Conservation (phyloP, 2,329 filamentous ascomycete genomes). For the Diaporthe sp. region DNA sequence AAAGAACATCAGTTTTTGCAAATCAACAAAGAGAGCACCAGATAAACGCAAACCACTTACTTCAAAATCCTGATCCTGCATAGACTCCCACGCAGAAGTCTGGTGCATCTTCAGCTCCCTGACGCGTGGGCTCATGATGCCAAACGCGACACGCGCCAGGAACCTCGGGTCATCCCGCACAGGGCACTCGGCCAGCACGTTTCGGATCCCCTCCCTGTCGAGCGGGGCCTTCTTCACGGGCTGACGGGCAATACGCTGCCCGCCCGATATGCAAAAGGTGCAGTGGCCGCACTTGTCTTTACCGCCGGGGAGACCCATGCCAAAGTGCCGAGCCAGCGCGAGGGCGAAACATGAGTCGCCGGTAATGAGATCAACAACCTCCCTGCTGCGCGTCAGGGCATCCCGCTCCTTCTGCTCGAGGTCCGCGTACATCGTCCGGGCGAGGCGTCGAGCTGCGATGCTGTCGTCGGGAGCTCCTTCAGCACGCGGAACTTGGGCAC, state of each 20-base stretch:
- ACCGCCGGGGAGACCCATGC: conserved; percentile 60
- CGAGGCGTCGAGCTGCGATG: conserved; percentile 58
- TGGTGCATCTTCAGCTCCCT: conserved; percentile 61
- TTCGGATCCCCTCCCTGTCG: conserved; percentile 54
- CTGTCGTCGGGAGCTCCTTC: conserved; percentile 57
- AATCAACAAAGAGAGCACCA: too few relatives aligned
- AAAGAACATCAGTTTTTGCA: too few relatives aligned
- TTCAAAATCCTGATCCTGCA: conserved; percentile 67
- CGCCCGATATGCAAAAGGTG: conserved; percentile 59
- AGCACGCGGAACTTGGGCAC: conserved; percentile 66
- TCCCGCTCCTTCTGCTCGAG: conserved; percentile 66
- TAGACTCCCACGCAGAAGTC: conserved; percentile 61
- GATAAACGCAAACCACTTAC: conserved; percentile 48
- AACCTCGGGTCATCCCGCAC: conserved; percentile 70
- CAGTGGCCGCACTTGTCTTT: conserved; percentile 67
- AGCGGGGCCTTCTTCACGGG: conserved; percentile 53
- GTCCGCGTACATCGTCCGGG: conserved; percentile 60
- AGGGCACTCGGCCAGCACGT: conserved; percentile 57
- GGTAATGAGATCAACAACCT: conserved; percentile 67
- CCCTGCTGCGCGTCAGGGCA: conserved; percentile 62
- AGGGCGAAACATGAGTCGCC: conserved; percentile 63
- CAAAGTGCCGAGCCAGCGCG: conserved; percentile 68
- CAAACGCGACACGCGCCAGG: conserved; percentile 71
- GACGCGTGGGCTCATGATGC: conserved; percentile 70
- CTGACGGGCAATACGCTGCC: conserved; percentile 53